Percentiles rank a stretch among this genome's conserved stretches.
phyloP scores from a whole-genome alignment of 495 filamentous ascomycete genomes.

The Neurospora discreta region DNA sequence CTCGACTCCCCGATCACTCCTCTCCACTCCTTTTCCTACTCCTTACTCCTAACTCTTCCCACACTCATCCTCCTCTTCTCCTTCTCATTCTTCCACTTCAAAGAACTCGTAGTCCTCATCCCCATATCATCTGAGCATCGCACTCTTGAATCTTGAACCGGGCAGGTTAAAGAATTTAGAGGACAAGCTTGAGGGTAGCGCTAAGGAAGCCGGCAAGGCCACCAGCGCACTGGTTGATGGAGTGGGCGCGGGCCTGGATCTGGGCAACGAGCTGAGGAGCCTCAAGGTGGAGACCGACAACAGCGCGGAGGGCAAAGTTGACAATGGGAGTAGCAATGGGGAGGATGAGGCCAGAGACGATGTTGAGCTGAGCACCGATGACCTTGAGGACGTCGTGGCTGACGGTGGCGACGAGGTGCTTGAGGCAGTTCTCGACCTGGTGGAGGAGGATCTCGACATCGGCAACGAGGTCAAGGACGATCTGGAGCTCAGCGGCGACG shows the following conservation, averaged over 20 bases:
- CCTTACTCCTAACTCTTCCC: neutral
- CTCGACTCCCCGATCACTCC: neutral
- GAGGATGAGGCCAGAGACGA: neutral
- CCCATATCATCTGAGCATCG: neutral
- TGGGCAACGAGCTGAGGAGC: neutral
- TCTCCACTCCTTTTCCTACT: neutral
- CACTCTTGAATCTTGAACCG: neutral
- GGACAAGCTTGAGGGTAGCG: neutral
- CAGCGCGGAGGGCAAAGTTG: neutral
- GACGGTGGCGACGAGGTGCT: slow-evolving; percentile 1
- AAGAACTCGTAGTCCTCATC: neutral
- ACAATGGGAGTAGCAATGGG: neutral
- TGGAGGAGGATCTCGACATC: slow-evolving; percentile 1
- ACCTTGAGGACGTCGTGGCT: neutral
- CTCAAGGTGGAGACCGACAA: neutral
- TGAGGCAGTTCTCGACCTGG: slow-evolving; percentile 1
- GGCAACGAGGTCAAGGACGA: slow-evolving; percentile 3
- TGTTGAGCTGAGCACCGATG: neutral
- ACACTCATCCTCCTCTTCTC: neutral
- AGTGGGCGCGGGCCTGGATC: neutral
- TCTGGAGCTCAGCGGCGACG: slow-evolving; percentile 1
- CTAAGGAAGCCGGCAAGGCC: neutral
- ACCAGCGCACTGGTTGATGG: neutral
- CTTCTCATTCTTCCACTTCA: neutral
- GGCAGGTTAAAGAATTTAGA: neutral